Evolutionary conservation across 2,329 filamentous ascomycete genomes (phyloP).

Genomic region (Tolypocladium tropicale): DNA sequence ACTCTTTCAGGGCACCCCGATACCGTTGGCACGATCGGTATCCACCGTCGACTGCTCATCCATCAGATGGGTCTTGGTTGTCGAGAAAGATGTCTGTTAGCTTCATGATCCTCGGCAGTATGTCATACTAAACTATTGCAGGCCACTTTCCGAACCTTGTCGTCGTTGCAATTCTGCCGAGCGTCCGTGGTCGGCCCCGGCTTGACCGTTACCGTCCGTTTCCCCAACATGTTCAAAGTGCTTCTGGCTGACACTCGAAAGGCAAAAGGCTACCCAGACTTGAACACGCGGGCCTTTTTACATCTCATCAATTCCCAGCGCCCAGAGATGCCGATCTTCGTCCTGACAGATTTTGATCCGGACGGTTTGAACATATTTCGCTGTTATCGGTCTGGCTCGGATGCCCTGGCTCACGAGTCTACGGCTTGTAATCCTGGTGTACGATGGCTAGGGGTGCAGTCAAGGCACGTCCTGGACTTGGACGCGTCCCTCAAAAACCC

Average conservation of each 20-base stretch:
- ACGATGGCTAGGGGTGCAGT: slow-evolving; percentile 54
- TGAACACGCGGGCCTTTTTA: slow-evolving; percentile 58
- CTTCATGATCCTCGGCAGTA: background rate
- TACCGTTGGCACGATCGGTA: slow-evolving; percentile 45
- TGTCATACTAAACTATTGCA: slow-evolving; percentile 21
- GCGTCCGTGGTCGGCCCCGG: slow-evolving; percentile 40
- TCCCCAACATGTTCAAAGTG: background rate
- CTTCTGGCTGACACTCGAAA: slow-evolving; percentile 17
- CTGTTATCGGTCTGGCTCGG: slow-evolving; percentile 65
- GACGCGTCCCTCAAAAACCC: background rate
- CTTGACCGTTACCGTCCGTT: slow-evolving; percentile 55
- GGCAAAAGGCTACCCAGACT: slow-evolving; percentile 77
- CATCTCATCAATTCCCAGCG: slow-evolving; percentile 35
- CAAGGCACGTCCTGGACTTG: slow-evolving; percentile 24
- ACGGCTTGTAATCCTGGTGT: slow-evolving; percentile 39
- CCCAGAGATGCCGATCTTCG: slow-evolving; percentile 46
- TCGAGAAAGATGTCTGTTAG: slow-evolving; percentile 63
- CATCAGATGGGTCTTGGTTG: slow-evolving; percentile 56
- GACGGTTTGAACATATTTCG: slow-evolving; percentile 64
- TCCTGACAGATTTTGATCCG: slow-evolving; percentile 65
- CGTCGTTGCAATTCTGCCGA: slow-evolving; percentile 44
- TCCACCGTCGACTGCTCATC: slow-evolving; percentile 35
- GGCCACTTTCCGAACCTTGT: slow-evolving; percentile 66
- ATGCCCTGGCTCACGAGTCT: slow-evolving; percentile 48
- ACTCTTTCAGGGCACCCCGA: slow-evolving; percentile 42